A percentile compares a stretch with the other conserved stretches of the same genome.
Evolutionary conservation across 257 asterid species (phyloP).

Genomic region (Nyctanthes arbortristis): DNA sequence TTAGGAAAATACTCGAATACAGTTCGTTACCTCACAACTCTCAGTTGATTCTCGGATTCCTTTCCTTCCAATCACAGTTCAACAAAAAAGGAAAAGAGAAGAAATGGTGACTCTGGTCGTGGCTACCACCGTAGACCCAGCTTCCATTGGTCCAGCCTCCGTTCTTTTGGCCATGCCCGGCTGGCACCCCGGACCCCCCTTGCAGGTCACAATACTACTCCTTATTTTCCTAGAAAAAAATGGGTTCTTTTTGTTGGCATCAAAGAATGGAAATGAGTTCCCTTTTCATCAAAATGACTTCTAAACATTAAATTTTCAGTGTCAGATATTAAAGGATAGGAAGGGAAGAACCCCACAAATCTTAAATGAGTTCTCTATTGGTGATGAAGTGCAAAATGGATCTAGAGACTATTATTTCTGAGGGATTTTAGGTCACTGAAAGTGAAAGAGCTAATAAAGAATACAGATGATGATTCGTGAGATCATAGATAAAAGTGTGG

Average conservation of each 20-base stretch:
- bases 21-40: too few relatives aligned
- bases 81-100: not conserved
- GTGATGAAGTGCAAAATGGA: not conserved
- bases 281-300: not conserved
- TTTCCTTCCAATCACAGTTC: too few relatives aligned
- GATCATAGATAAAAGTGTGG: too few relatives aligned
- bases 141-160: slow-evolving; percentile 42
- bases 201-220: slow-evolving; percentile 27
- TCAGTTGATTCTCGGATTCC: too few relatives aligned
- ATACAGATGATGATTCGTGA: too few relatives aligned
- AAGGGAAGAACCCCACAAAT: not conserved
- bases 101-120: slow-evolving; percentile 38
- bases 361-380: not conserved
- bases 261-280: not conserved
- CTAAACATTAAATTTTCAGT: too few relatives aligned
- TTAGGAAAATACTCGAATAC: too few relatives aligned
- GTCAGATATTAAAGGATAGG: not conserved
- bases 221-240: too few relatives aligned
- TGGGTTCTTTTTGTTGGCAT: not conserved
- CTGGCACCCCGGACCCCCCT: slow-evolving; percentile 42
- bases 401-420: not conserved
- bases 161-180: slow-evolving; percentile 43
- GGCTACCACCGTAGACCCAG: slow-evolving; percentile 40
- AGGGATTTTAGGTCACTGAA: too few relatives aligned
- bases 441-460: too few relatives aligned